These are phyloP conservation scores for Phytophthora hybrid DNA, from an alignment of 352 stramenopile genomes.

Conservation along the genomic window DNA sequence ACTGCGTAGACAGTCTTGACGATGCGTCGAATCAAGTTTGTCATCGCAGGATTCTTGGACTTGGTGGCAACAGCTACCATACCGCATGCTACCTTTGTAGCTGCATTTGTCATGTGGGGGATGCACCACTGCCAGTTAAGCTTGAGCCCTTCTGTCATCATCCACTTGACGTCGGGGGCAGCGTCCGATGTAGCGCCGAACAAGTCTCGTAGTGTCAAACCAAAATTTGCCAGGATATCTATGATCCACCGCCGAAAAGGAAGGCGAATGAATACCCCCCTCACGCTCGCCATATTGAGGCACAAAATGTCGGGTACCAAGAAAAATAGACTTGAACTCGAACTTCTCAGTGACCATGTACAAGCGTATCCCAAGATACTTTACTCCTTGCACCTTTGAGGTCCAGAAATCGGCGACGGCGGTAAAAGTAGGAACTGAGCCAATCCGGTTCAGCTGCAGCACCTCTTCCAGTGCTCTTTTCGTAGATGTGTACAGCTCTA, in stretches of 20 bases:
- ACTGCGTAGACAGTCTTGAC: conserved; percentile 12
- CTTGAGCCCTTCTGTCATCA: too few species aligned
- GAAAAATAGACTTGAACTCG: conserved; percentile 11
- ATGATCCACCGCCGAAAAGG: conserved; percentile 16
- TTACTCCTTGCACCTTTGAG: conserved; percentile 10
- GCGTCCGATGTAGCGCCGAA: conserved; percentile 13
- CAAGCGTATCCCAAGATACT: conserved; percentile 14
- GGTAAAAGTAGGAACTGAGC: conserved; percentile 1
- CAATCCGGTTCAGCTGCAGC: background rate
- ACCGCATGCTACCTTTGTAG: background rate
- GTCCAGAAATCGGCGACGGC: conserved; percentile 15
- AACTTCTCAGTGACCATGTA: conserved; percentile 19
- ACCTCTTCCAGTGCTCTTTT: conserved; percentile 7
- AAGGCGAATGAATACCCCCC: background rate
- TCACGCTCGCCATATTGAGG: conserved; percentile 17
- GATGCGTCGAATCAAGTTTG: conserved; percentile 14
- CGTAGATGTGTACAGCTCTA: conserved; percentile 15
- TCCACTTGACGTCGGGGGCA: background rate
- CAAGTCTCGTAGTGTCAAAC: conserved; percentile 1
- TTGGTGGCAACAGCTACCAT: conserved; percentile 7
- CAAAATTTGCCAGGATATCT: conserved; percentile 16
- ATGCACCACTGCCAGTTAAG: too few species aligned
- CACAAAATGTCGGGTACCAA: conserved; percentile 18
- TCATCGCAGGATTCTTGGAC: conserved; percentile 16
- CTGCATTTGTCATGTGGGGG: too few species aligned